These are phyloP conservation scores for Vitis cinerea DNA, from an alignment of 164 flowering plant genomes.

Conservation along the genomic window DNA sequence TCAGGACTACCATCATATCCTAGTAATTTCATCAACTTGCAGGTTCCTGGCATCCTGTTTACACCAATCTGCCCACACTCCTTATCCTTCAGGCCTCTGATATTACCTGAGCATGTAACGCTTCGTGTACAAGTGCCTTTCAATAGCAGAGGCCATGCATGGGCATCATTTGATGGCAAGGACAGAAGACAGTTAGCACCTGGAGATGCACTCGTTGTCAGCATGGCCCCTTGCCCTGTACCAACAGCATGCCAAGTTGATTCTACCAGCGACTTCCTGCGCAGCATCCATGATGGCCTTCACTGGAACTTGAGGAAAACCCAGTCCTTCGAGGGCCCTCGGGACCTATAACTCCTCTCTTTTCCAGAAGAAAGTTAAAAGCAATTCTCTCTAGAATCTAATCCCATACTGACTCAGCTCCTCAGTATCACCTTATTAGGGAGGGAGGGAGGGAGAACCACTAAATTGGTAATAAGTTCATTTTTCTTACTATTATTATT, in stretches of 20 bases:
- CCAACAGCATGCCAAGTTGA: conserved; percentile 93
- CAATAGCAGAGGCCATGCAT: conserved; percentile 87
- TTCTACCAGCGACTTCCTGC: conserved; percentile 82
- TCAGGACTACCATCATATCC: not conserved
- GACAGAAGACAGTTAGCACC: conserved; percentile 71
- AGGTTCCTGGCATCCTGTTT: conserved; percentile 96
- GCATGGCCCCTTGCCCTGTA: conserved; percentile 99
- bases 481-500: too few relatives aligned
- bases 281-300: conserved; percentile 92
- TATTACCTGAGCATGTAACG: conserved; percentile 89
- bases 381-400: too few relatives aligned
- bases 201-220: conserved; percentile 90
- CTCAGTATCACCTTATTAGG: too few relatives aligned
- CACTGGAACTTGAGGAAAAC: conserved; percentile 94
- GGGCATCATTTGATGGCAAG: conserved; percentile 97
- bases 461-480: too few relatives aligned
- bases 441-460: not conserved
- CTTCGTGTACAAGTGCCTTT: conserved; percentile 82
- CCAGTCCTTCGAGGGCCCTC: conserved; percentile 82
- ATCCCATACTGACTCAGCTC: too few relatives aligned
- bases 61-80: conserved; percentile 99
- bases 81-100: conserved; percentile 88
- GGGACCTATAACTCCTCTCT: conserved; percentile 30
- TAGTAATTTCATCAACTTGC: conserved; percentile 7
- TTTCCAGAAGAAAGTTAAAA: not conserved